Conservation (phyloP, 192 early-diverging fungal genomes). For the Glomus cerebriforme region DNA sequence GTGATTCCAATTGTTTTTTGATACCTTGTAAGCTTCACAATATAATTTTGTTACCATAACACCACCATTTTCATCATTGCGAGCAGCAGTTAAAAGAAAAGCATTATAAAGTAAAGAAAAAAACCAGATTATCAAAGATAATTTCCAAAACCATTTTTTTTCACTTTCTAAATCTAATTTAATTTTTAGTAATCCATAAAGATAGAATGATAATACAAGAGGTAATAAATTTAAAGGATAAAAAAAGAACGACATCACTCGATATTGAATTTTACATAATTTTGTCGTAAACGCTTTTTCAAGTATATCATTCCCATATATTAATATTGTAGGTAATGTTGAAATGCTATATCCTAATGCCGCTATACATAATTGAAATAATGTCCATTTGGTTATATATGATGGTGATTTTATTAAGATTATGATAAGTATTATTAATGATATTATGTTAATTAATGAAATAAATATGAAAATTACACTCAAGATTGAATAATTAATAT, state of each 20-base stretch:
- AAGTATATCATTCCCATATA: neutral
- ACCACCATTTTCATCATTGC: neutral
- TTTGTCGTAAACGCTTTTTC: neutral
- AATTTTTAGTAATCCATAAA: neutral
- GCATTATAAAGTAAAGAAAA: too few relatives aligned
- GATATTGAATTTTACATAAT: neutral
- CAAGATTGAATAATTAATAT: too few relatives aligned
- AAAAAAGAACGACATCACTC: neutral
- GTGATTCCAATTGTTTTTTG: too few relatives aligned
- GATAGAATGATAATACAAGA: neutral
- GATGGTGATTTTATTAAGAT: neutral
- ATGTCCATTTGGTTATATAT: conserved; percentile 18
- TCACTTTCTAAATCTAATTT: neutral
- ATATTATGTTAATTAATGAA: neutral
- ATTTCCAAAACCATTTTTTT: conserved; percentile 4
- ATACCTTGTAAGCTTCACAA: too few relatives aligned
- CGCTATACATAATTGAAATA: neutral
- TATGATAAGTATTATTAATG: neutral
- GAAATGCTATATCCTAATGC: neutral
- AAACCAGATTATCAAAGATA: neutral
- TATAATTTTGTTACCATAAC: neutral
- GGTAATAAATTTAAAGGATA: neutral
- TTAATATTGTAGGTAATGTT: neutral
- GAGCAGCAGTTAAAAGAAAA: neutral
- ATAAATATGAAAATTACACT: too few relatives aligned